Percentiles rank a stretch among this genome's conserved stretches.
These are phyloP conservation scores for Artomyces pyxidatus DNA, from an alignment of 768 basidiomycete genomes.

Conservation along the genomic window DNA sequence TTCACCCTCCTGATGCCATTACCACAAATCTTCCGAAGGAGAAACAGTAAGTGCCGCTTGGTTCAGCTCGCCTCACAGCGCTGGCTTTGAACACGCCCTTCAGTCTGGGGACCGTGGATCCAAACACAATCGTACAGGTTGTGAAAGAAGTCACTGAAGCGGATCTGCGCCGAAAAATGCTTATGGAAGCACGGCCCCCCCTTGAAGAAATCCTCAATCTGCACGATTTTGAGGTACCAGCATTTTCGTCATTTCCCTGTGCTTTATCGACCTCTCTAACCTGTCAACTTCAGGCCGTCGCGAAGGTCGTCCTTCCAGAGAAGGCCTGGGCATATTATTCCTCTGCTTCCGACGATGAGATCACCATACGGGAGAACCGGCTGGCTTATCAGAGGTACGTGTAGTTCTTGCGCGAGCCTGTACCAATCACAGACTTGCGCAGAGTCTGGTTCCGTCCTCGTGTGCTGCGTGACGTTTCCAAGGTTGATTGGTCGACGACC, in stretches of 20 bases:
- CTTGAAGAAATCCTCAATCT: slow-evolving; percentile 76
- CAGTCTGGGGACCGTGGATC: slow-evolving; percentile 62
- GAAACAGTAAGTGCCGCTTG: slow-evolving; percentile 41
- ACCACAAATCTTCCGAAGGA: slow-evolving; percentile 67
- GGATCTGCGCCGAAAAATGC: slow-evolving; percentile 58
- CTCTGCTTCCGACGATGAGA: slow-evolving; percentile 93
- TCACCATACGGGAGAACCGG: slow-evolving; percentile 81
- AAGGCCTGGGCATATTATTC: slow-evolving; percentile 96
- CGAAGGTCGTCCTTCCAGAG: slow-evolving; percentile 67
- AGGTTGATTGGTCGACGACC: slow-evolving; percentile 73
- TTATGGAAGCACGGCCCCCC: slow-evolving; percentile 54
- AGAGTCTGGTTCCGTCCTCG: slow-evolving; percentile 24
- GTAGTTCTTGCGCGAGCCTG: background rate
- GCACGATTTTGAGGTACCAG: slow-evolving; percentile 86
- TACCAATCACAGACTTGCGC: background rate
- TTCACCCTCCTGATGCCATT: slow-evolving; percentile 80
- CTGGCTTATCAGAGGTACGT: slow-evolving; percentile 76
- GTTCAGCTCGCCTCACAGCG: background rate
- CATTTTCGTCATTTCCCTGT: background rate
- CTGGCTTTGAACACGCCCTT: background rate
- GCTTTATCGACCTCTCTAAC: background rate
- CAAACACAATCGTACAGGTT: slow-evolving; percentile 52
- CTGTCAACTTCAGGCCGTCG: slow-evolving; percentile 51
- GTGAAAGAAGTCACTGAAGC: slow-evolving; percentile 55
- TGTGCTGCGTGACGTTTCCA: slow-evolving; percentile 68